phyloP scores from a whole-genome alignment of 2,329 filamentous ascomycete species.

The Blastomyces parvus region DNA sequence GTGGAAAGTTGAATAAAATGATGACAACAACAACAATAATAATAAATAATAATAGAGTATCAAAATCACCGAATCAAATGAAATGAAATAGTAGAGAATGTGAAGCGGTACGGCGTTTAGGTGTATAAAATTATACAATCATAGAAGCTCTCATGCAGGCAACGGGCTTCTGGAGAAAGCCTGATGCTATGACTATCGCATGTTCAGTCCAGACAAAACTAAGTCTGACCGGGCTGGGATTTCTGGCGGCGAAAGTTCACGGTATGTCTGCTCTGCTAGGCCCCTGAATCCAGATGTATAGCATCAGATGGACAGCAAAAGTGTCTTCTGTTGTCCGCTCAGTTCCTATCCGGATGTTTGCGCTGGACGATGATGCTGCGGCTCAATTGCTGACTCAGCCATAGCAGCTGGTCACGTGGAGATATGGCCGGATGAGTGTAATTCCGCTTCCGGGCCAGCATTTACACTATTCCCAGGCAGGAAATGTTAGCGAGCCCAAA shows the following conservation, averaged over 20 bases:
- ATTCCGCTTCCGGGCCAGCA: not conserved
- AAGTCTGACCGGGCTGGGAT: not conserved
- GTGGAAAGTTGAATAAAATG: not conserved
- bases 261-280: not conserved
- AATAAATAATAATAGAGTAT: not conserved
- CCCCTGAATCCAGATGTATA: not conserved
- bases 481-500: slow-evolving; percentile 31
- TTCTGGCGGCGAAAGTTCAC: not conserved
- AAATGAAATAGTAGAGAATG: not conserved
- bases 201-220: not conserved
- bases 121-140: not conserved
- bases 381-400: not conserved
- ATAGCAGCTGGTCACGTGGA: not conserved
- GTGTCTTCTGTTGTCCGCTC: not conserved
- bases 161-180: not conserved
- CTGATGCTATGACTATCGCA: not conserved
- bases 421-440: not conserved
- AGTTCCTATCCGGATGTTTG: not conserved
- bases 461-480: slow-evolving; percentile 23
- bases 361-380: not conserved
- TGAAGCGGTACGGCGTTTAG: not conserved
- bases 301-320: not conserved
- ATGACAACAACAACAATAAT: not conserved
- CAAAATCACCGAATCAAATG: not conserved
- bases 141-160: not conserved